Evolutionary conservation across 2,329 filamentous ascomycete species (phyloP), one percentile per base, ranked within the genome.

Genomic region (Colletotrichum lini): DNA sequence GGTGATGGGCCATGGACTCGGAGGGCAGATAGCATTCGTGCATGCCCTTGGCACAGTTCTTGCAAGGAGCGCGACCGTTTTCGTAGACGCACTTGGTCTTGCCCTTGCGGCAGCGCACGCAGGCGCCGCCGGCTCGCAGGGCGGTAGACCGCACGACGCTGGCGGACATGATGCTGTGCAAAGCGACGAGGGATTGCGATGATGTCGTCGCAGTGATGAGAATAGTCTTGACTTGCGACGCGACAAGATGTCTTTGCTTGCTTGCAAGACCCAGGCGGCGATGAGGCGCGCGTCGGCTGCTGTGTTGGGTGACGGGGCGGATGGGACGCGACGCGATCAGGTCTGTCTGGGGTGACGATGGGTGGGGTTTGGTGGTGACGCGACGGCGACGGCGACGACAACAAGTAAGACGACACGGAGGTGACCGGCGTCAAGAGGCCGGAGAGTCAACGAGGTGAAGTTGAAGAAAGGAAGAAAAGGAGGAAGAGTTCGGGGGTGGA

Each of bases 31-130:
- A 90, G 81, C 88, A 90, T 67, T 90, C 88, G 79, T 90, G 88
- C 86, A 90, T 87, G 71, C 88, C 88, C 80, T 90, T 90, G 58
- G 87, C 87, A 80, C 88, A 90, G 80, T 90, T 90, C 78, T 89
- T 88, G 82, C 88, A 90, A 15, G 88, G 88, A n/a, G 88, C 86
- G 78, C 87, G 84, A 62, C 88, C 88, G 75, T 89, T 90, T 73
- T 90, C 88, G 81, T 90, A 90, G 76, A 90, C 88, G 73, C 88
- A 90, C 76, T 90, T 90, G 63, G 88, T 90, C 80, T 90, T 90
- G 81, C 88, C 88, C 78, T 90, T 90, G 79, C 88, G 87, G 80
- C 88, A 90, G 80, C 88, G 87, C 74, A 90, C 88, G 75, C 88
- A 90, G 76, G 88, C 88, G 76, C 88, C 88, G 78, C 88, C 88